A percentile compares a stretch with the other conserved stretches of the same genome.
Evolutionary conservation across 2,329 filamentous ascomycete species (phyloP).

Genomic region (Ceratocystis cubensis): DNA sequence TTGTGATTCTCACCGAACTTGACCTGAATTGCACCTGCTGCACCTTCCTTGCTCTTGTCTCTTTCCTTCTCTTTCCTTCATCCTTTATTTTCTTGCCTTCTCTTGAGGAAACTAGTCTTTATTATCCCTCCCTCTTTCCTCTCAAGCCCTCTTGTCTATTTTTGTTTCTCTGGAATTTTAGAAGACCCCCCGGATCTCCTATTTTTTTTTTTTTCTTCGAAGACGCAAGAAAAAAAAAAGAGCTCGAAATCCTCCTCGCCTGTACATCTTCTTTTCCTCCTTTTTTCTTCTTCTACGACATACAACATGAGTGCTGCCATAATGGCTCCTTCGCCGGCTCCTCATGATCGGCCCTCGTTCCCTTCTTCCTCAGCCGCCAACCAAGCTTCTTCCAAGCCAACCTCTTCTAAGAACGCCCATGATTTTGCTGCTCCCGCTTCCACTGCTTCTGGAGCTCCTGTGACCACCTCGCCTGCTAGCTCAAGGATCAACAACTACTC

Average conservation of each 20-base stretch:
- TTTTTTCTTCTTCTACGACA: neutral
- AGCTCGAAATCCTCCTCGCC: slow-evolving; percentile 4
- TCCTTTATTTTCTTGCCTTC: slow-evolving; percentile 15
- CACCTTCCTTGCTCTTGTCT: slow-evolving; percentile 15
- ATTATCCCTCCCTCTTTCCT: slow-evolving; percentile 9
- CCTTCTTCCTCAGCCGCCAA: slow-evolving; percentile 26
- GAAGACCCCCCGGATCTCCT: neutral
- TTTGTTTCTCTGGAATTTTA: slow-evolving; percentile 3
- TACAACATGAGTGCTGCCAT: slow-evolving; percentile 53
- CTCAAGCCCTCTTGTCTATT: slow-evolving; percentile 4
- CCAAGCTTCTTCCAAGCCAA: slow-evolving; percentile 9
- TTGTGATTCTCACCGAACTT: slow-evolving; percentile 10
- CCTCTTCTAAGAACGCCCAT: slow-evolving; percentile 31
- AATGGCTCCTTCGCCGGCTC: slow-evolving; percentile 56
- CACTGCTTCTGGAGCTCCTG: slow-evolving; percentile 25
- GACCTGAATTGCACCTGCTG: neutral
- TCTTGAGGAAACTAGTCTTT: slow-evolving; percentile 4
- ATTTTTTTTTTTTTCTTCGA: neutral
- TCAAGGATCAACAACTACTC: slow-evolving; percentile 39
- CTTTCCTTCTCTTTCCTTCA: slow-evolving; percentile 14
- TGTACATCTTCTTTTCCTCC: slow-evolving; percentile 2
- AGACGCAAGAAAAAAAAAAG: neutral
- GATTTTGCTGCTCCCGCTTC: slow-evolving; percentile 24
- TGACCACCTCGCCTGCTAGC: slow-evolving; percentile 33
- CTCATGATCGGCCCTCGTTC: slow-evolving; percentile 50